Conservation (phyloP, 1,284 basidiomycete species). For the Ceratobasidium theobromae region DNA sequence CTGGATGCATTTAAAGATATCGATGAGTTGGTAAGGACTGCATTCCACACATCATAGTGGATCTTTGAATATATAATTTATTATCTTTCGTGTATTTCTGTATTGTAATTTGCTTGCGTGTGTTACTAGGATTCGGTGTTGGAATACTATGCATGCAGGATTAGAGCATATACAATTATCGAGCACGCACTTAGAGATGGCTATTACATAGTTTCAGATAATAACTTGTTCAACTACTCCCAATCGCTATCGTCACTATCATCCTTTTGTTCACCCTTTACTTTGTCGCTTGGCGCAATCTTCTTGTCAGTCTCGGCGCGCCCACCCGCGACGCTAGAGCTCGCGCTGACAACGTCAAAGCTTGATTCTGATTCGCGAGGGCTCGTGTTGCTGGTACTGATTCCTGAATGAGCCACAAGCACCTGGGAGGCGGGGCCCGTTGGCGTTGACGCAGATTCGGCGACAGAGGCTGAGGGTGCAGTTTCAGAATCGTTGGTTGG, state of each 20-base stretch:
- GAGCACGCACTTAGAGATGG: background rate
- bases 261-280: slow-evolving; percentile 14
- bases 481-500: slow-evolving; percentile 3
- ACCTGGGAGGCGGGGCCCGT: slow-evolving; percentile 25
- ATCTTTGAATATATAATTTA: no score
- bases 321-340: slow-evolving; percentile 18
- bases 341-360: slow-evolving; percentile 33
- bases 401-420: slow-evolving; percentile 16
- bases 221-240: slow-evolving; percentile 1
- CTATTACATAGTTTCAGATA: background rate
- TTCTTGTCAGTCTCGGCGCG: slow-evolving; percentile 12
- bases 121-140: background rate
- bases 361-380: slow-evolving; percentile 35
- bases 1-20: slow-evolving; percentile 40
- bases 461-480: background rate
- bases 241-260: slow-evolving; percentile 30
- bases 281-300: background rate
- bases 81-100: no score
- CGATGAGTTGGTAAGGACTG: slow-evolving; percentile 41
- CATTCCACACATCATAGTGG: background rate
- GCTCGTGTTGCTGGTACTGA: slow-evolving; percentile 33
- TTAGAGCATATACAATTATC: no score
- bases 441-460: slow-evolving; percentile 13
- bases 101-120: background rate
- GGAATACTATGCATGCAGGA: background rate